Conservation (phyloP, 257 asterid species). For the Primulina eburnea region DNA sequence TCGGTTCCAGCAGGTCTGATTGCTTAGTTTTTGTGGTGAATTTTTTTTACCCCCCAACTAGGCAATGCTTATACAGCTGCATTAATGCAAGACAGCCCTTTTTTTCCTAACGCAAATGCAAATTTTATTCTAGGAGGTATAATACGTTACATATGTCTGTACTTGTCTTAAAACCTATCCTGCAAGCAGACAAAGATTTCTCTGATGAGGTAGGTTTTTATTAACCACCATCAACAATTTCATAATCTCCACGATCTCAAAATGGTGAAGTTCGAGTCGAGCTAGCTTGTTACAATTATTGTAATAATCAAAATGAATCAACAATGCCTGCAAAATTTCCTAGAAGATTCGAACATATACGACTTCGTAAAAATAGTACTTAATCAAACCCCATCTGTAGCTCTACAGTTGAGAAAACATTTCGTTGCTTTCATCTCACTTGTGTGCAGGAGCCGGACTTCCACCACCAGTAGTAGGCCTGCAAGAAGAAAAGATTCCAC, state of each 20-base stretch:
- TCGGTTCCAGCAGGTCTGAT: too few relatives aligned
- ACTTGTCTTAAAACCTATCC: background rate
- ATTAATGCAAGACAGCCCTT: too few relatives aligned
- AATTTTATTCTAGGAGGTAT: too few relatives aligned
- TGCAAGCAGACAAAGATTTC: background rate
- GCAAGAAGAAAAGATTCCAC: slow-evolving; percentile 24
- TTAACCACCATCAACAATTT: background rate
- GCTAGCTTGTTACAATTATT: background rate
- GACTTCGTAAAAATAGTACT: background rate
- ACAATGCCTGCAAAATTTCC: slow-evolving; percentile 1
- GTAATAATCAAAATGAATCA: background rate
- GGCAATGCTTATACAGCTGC: too few relatives aligned
- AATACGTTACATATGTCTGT: background rate
- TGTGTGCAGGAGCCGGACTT: slow-evolving; percentile 42
- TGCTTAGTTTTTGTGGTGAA: too few relatives aligned
- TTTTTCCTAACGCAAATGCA: too few relatives aligned
- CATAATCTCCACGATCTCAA: background rate
- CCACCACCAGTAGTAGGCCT: slow-evolving; percentile 90
- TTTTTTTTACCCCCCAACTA: too few relatives aligned
- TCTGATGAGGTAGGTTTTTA: background rate
- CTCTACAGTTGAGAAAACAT: background rate
- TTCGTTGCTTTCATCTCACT: slow-evolving; percentile 24
- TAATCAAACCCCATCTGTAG: background rate
- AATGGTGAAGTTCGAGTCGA: background rate
- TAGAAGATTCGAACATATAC: background rate